Evolutionary conservation across 2,329 filamentous ascomycete genomes (phyloP), one percentile per base, ranked within the genome.

Genomic region (Epichloe gansuensis): DNA sequence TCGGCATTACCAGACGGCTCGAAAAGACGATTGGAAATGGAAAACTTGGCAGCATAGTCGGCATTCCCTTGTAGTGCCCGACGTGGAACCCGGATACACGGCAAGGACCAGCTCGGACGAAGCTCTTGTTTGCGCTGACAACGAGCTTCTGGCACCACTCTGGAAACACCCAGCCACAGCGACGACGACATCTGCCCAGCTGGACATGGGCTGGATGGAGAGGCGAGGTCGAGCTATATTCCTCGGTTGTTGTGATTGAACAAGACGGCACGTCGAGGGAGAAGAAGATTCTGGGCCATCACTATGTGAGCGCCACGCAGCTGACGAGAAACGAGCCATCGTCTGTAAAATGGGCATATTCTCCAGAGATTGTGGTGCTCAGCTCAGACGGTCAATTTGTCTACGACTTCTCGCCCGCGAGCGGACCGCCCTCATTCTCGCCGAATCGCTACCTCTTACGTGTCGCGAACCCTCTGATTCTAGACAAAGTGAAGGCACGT

Each of bases 141-240:
- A 67, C 64, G 5, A 64, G 64, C 46, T 67, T 68, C 53, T 68
- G 65, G 65, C 65, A 68, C n/a, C 65, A 68, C 47, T 58, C 57
- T 38, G 61, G 63, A 3, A 58, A 56, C 6, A 53, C 53, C 9
- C 55, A 58, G 44, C 61, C 61, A 1, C 58, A 51, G n/a, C 51
- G 65, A 42, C 58, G 64, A 1, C 52, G 55, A 0, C 65, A 68
- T 41, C 55, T 68, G 49, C 66, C 66, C 8, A 68, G 66, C 53
- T 68, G 66, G 66, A 65, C 65, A 2, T 68, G 66, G 66, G 65
- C 65, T 2, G 66, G 66, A 2, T 68, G 66, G 66, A 58, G 60
- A 17, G 66, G 66, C 13, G 56, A 62, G 5, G 66, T 67, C 12
- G 65, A 67, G 34, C 55, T 68, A 43, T 59, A 62, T 53, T 67